A percentile compares a stretch with the other conserved stretches of the same genome.
phyloP scores from a whole-genome alignment of 768 basidiomycete genomes.

The Suillus weaverae region DNA sequence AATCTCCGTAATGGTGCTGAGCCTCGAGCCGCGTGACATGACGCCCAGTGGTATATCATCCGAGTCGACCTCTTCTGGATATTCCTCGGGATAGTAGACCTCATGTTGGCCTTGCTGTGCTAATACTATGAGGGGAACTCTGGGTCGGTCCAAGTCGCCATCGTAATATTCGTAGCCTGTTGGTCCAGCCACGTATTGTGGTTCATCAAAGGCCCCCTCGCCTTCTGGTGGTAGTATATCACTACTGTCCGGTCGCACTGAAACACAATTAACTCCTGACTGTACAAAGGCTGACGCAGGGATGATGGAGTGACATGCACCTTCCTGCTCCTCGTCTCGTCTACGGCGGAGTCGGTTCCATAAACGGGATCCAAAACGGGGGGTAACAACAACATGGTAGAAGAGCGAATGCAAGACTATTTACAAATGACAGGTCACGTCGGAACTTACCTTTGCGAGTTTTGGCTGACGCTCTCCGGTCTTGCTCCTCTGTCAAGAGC shows the following conservation, averaged over 20 bases:
- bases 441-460: conserved; percentile 84
- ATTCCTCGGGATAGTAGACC: conserved; percentile 25
- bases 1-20: conserved; percentile 68
- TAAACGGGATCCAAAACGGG: conserved; percentile 33
- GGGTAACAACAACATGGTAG: conserved; percentile 29
- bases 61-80: conserved; percentile 23
- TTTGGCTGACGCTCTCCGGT: conserved; percentile 56
- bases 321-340: conserved; percentile 49
- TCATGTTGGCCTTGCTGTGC: conserved; percentile 54
- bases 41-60: conserved; percentile 36
- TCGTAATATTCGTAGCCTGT: conserved; percentile 19
- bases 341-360: conserved; percentile 37
- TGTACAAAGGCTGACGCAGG: conserved; percentile 30
- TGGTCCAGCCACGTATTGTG: conserved; percentile 19
- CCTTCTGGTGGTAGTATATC: conserved; percentile 21
- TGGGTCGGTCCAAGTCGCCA: conserved; percentile 40
- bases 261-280: conserved; percentile 21
- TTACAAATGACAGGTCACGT: conserved; percentile 25
- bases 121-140: conserved; percentile 58
- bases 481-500: conserved; percentile 60
- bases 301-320: conserved; percentile 45
- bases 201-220: conserved; percentile 1
- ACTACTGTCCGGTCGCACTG: conserved; percentile 19
- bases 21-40: conserved; percentile 33
- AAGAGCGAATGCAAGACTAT: conserved; percentile 38